phyloP scores from a whole-genome alignment of 192 early-diverging fungal genomes.

The Podila epicladia region DNA sequence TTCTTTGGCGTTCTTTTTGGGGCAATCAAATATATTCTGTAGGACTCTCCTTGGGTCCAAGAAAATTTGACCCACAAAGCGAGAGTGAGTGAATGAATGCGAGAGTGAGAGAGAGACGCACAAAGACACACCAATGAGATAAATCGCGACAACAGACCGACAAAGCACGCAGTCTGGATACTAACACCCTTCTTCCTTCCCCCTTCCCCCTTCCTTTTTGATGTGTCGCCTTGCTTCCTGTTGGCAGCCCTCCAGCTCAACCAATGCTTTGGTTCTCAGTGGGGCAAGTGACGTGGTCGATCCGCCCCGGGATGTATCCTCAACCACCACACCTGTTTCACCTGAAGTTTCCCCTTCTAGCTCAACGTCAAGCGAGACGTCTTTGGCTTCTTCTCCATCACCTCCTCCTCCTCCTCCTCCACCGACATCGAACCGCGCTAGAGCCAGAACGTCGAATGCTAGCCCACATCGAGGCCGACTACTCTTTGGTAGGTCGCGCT shows the following conservation, averaged over 20 bases:
- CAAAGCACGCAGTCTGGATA: too few species aligned
- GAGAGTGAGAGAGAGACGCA: too few species aligned
- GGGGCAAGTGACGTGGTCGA: slow-evolving; percentile 27
- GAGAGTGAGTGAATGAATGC: too few species aligned
- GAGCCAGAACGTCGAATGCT: too few species aligned
- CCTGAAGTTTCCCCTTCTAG: slow-evolving; percentile 16
- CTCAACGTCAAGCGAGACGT: not conserved
- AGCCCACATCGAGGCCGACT: too few species aligned
- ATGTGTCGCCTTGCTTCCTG: not conserved
- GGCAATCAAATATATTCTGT: not conserved
- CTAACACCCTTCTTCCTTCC: not conserved
- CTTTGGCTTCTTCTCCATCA: not conserved
- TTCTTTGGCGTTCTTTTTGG: not conserved
- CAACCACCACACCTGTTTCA: not conserved
- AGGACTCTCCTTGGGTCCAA: not conserved
- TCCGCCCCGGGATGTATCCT: not conserved
- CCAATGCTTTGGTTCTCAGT: slow-evolving; percentile 39
- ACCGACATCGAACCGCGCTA: too few species aligned
- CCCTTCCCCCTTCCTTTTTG: not conserved
- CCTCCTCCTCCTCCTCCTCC: not conserved
- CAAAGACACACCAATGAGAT: not conserved
- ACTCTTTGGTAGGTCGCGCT: too few species aligned
- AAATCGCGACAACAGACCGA: too few species aligned
- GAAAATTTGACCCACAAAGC: not conserved
- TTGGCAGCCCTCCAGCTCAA: slow-evolving; percentile 33